These are phyloP conservation scores for Naumovozyma baii DNA, from an alignment of 805 yeast genomes.

Conservation along the genomic window DNA sequence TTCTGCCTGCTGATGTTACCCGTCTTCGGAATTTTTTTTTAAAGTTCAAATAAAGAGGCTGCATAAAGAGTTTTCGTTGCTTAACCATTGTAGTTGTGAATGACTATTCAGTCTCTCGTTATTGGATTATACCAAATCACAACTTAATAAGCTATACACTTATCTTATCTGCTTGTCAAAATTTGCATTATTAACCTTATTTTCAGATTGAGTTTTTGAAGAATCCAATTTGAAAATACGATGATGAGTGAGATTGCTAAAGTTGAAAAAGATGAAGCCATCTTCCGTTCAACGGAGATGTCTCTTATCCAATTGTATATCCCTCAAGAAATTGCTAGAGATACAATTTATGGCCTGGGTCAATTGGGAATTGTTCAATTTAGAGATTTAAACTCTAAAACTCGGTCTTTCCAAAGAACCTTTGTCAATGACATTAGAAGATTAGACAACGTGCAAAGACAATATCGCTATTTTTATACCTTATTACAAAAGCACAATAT, in stretches of 20 bases:
- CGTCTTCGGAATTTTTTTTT: not conserved
- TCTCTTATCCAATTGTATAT: constrained; percentile 83
- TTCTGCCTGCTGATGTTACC: not conserved
- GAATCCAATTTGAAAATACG: not conserved
- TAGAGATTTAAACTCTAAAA: constrained; percentile 74
- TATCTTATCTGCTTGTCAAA: not conserved
- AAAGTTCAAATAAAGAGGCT: not conserved
- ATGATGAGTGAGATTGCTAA: constrained; percentile 2
- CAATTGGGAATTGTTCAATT: constrained; percentile 80
- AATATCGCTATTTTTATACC: constrained; percentile 46
- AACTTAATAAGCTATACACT: no score
- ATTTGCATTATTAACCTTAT: not conserved
- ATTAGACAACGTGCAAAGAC: constrained; percentile 83
- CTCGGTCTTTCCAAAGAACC: constrained; percentile 78
- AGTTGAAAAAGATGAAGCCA: constrained; percentile 27
- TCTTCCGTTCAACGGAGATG: constrained; percentile 89
- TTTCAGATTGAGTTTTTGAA: not conserved
- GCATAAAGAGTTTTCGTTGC: not conserved
- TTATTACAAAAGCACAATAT: constrained; percentile 45
- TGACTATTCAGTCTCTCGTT: no score
- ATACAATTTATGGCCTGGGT: constrained; percentile 77
- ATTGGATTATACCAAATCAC: no score
- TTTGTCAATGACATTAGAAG: constrained; percentile 81
- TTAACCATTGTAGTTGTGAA: no score
- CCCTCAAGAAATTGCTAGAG: constrained; percentile 83